Conservation (phyloP, 179 eudicot genomes). For the Silene vulgaris region DNA sequence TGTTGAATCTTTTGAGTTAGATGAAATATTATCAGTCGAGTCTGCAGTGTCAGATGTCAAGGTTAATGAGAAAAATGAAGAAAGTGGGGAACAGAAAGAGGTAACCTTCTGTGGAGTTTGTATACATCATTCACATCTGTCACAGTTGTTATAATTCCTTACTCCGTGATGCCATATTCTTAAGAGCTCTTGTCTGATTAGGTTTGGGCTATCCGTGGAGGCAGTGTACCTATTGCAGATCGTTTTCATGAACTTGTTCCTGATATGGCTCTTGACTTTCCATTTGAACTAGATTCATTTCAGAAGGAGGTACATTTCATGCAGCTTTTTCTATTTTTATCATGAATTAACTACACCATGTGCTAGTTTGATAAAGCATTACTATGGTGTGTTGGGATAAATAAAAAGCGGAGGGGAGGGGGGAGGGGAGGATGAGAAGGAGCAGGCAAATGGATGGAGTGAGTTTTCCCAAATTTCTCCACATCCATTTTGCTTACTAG, state of each 20-base stretch:
- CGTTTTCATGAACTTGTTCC: conserved; percentile 84
- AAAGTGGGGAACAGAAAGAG: conserved; percentile 56
- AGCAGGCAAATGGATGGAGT: background rate
- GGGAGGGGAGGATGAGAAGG: background rate
- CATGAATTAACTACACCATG: conserved; percentile 6
- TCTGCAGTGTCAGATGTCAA: conserved; percentile 36
- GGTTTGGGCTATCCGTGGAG: conserved; percentile 75
- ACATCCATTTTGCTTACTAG: no score
- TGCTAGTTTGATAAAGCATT: background rate
- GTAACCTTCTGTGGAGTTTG: conserved; percentile 29
- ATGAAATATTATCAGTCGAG: conserved; percentile 63
- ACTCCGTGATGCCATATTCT: background rate
- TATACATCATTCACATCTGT: background rate
- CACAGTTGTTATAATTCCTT: background rate
- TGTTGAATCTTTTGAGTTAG: conserved; percentile 46
- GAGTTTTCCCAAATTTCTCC: background rate
- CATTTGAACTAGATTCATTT: conserved; percentile 83
- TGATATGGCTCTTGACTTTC: conserved; percentile 88
- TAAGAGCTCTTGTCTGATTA: conserved; percentile 31
- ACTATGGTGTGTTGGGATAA: background rate
- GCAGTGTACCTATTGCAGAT: conserved; percentile 48
- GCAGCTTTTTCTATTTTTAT: background rate
- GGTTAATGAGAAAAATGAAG: conserved; percentile 36
- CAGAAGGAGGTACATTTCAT: conserved; percentile 73
- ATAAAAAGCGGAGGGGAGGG: background rate